Evolutionary conservation across 768 basidiomycete species (phyloP), one percentile per base, ranked within the genome.

Genomic region (Ramaria sp.): DNA sequence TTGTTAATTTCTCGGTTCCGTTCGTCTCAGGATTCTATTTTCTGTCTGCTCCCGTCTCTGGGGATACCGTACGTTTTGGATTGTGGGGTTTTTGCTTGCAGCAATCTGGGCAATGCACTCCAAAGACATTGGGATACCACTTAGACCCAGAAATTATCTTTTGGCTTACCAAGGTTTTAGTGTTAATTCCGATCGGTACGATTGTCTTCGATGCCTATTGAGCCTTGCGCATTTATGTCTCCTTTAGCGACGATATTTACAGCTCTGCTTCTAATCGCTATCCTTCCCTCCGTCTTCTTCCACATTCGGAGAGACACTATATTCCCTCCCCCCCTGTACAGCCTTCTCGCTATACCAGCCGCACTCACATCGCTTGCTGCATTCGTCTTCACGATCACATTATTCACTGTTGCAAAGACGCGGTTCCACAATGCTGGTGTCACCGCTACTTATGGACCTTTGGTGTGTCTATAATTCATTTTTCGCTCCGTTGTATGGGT

Each of bases 81-180:
- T 25, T 60, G 10, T 62, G 63, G 53, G 64, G 63, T 7, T 63
- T 58, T 52, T 65, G 64, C 51, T 34, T 60, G n/a, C 58, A 62
- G 18, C 48, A 36, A 5, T 55, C 49, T 10, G 43, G 27, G n/a
- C 16, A 36, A 32, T 65, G 63, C 44, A 57, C 56, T 3, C 20
- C 36, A 0, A 60, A 62, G 52, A 38, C 50, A 58, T 39, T 62
- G 27, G 64, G 64, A 15, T 63, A 62, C 34, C 36, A 37, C 13
- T 57, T 48, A 38, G 57, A 61, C 32, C 60, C 62, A 10, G 50
- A 62, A n/a, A 42, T 65, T 1, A 51, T 58, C n/a, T 50, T 41
- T 13, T 56, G 56, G 6, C 48, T 65, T 7, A 61, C 60, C 2
- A 57, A 58, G 18, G 45, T 57, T 3, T 44, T 63, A n/a, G 53